phyloP scores from a whole-genome alignment of 148 eudicot genomes.

The Cornus kousa region DNA sequence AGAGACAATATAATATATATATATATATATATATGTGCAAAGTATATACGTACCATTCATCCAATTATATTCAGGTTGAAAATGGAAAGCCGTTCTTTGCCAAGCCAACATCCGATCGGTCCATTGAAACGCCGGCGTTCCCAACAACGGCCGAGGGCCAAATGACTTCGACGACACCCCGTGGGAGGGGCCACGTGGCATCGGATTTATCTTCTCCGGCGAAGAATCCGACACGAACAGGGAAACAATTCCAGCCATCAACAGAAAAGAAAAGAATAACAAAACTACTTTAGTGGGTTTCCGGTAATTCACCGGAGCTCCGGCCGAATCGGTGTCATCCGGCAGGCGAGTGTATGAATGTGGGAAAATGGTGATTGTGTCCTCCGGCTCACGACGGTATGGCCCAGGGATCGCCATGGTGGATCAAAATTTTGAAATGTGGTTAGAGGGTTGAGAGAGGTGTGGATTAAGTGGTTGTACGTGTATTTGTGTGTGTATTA shows the following conservation, averaged over 20 bases:
- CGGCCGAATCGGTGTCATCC: background rate
- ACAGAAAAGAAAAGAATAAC: background rate
- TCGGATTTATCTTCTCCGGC: background rate
- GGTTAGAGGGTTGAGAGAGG: background rate
- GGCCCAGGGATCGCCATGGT: background rate
- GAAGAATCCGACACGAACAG: background rate
- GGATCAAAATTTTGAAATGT: too few species aligned
- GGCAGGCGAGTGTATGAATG: background rate
- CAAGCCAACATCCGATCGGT: slow-evolving; percentile 36
- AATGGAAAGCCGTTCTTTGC: slow-evolving; percentile 73
- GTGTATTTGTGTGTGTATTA: too few species aligned
- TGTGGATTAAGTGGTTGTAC: too few species aligned
- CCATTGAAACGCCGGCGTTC: slow-evolving; percentile 22
- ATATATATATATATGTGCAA: too few species aligned
- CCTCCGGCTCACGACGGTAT: background rate
- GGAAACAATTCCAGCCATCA: background rate
- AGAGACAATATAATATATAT: too few species aligned
- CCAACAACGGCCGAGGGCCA: slow-evolving; percentile 6
- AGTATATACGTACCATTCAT: slow-evolving; percentile 54
- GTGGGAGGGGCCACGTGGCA: slow-evolving; percentile 43
- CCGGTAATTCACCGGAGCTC: too few species aligned
- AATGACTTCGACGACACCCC: slow-evolving; percentile 51
- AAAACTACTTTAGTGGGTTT: background rate
- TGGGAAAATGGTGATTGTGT: background rate
- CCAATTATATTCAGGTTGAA: slow-evolving; percentile 72